Conservation (phyloP, 2,329 filamentous ascomycete species). For the Colletotrichum chrysophilum region DNA sequence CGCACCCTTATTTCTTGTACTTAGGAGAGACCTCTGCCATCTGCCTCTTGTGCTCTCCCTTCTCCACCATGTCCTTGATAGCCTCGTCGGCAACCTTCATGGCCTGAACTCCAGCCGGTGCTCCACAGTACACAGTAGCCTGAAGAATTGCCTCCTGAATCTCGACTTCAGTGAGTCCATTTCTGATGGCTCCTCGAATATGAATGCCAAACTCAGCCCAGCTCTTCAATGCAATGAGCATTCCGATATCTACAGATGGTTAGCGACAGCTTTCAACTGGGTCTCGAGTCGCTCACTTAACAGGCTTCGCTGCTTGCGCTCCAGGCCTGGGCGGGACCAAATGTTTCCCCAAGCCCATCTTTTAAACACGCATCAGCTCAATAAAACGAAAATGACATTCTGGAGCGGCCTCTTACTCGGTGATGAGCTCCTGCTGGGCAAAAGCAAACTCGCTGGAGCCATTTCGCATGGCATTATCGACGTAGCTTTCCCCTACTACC, state of each 20-base stretch:
- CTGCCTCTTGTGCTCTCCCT: slow-evolving; percentile 28
- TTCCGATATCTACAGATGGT: slow-evolving; percentile 53
- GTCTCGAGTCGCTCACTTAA: slow-evolving; percentile 38
- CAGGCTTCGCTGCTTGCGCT: slow-evolving; percentile 62
- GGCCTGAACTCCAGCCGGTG: slow-evolving; percentile 44
- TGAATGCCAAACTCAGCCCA: slow-evolving; percentile 65
- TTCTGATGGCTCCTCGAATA: slow-evolving; percentile 64
- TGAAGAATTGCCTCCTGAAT: slow-evolving; percentile 58
- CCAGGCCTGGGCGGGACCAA: slow-evolving; percentile 67
- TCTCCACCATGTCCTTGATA: slow-evolving; percentile 29
- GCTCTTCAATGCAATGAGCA: slow-evolving; percentile 66
- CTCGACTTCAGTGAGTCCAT: slow-evolving; percentile 62
- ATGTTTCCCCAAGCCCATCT: slow-evolving; percentile 61
- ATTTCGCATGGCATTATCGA: slow-evolving; percentile 58
- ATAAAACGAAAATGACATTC: too few species aligned
- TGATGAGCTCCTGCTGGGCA: slow-evolving; percentile 66
- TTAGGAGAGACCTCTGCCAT: slow-evolving; percentile 12
- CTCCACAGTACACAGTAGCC: slow-evolving; percentile 44
- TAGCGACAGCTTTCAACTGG: background rate
- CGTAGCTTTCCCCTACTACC: slow-evolving; percentile 64
- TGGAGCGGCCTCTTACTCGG: slow-evolving; percentile 44
- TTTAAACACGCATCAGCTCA: background rate
- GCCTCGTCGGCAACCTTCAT: slow-evolving; percentile 29
- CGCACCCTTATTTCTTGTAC: background rate
- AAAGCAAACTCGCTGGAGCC: slow-evolving; percentile 61